A percentile compares a stretch with the other conserved stretches of the same genome.
Conservation (phyloP, 225 moss, liverwort and hornwort genomes). For the Straminergon stramineum region DNA sequence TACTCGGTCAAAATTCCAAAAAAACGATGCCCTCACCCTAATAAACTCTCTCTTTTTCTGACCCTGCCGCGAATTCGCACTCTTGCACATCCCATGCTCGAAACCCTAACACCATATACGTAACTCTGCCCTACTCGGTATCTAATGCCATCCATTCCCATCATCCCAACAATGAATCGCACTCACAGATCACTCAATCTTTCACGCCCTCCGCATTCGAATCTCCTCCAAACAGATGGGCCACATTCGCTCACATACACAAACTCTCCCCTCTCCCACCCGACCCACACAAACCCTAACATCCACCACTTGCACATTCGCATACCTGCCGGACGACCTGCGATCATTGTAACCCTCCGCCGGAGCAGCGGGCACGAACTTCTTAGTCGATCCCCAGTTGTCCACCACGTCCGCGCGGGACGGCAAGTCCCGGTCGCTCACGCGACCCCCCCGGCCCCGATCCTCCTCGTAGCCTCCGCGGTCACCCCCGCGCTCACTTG, state of each 20-base stretch:
- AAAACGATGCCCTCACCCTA: not conserved
- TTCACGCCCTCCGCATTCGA: not conserved
- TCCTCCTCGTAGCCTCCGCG: constrained; percentile 72
- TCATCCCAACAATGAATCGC: not conserved
- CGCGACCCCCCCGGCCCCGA: constrained; percentile 43
- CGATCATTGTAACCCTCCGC: constrained; percentile 52
- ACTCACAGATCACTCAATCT: not conserved
- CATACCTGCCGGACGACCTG: constrained; percentile 44
- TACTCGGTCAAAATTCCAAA: not conserved
- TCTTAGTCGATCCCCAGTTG: constrained; percentile 90
- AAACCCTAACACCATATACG: not conserved
- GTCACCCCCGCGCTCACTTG: constrained; percentile 28
- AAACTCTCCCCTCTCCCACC: not conserved
- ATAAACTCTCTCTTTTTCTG: no score
- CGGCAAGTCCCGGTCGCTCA: constrained; percentile 93
- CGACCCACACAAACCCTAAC: constrained; percentile 13
- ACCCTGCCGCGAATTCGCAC: not conserved
- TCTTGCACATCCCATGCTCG: not conserved
- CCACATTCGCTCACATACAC: not conserved
- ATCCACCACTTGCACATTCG: not conserved
- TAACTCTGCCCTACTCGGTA: not conserved
- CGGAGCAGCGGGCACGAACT: constrained; percentile 56
- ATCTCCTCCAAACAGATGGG: not conserved
- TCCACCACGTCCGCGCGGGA: constrained; percentile 97
- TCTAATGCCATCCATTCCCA: not conserved